Percentiles rank a stretch among this genome's conserved stretches.
phyloP scores from a whole-genome alignment of 192 early-diverging fungal species.

The Coemansia sp. region DNA sequence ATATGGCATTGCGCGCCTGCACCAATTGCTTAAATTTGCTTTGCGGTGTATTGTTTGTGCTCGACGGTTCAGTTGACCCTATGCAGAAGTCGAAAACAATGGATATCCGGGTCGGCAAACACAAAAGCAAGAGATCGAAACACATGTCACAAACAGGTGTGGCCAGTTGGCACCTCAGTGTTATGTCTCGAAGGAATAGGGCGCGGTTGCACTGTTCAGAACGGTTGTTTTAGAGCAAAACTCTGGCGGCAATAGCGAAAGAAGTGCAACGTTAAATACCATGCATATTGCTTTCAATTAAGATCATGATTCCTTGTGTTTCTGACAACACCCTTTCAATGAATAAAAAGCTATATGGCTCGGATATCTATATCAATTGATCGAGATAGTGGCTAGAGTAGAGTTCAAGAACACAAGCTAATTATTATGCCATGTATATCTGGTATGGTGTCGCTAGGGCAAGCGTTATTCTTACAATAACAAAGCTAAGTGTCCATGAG shows the following conservation, averaged over 20 bases:
- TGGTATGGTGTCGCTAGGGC: neutral
- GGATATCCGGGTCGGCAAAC: neutral
- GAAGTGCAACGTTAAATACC: constrained; percentile 8
- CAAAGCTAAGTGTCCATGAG: neutral
- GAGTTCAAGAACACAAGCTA: neutral
- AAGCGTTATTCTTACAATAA: neutral
- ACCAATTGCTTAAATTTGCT: constrained; percentile 9
- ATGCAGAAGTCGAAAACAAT: constrained; percentile 8
- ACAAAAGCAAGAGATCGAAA: neutral
- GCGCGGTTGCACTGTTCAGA: neutral
- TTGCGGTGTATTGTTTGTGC: neutral
- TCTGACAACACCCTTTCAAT: neutral
- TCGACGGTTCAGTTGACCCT: constrained; percentile 3
- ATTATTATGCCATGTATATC: neutral
- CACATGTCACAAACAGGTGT: neutral
- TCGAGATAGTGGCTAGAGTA: neutral
- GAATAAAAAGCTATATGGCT: neutral
- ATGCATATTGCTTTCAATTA: constrained; percentile 5
- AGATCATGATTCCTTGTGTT: neutral
- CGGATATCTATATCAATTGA: neutral
- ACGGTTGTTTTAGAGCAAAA: neutral
- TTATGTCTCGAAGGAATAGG: neutral
- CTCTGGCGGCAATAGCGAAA: neutral
- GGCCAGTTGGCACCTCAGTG: neutral
- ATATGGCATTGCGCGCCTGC: neutral